Conservation (phyloP, 73 alveolate genomes). For the Urostyla sp. region DNA sequence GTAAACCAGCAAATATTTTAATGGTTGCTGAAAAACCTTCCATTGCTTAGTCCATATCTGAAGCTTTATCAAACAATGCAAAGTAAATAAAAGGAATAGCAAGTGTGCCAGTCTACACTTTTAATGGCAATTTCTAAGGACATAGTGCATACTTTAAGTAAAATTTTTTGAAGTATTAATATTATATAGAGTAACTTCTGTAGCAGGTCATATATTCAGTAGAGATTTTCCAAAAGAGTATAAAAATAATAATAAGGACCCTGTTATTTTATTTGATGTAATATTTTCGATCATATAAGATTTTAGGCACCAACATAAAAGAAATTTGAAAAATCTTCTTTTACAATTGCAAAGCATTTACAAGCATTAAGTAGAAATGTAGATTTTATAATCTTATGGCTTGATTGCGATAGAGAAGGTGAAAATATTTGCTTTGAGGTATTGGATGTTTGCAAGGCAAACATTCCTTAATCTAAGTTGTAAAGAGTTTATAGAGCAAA, state of each 20-base stretch:
- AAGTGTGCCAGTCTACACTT: slow-evolving; percentile 75
- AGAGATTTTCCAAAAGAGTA: slow-evolving; percentile 97
- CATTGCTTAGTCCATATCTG: slow-evolving; percentile 96
- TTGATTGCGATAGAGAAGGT: slow-evolving; percentile 99
- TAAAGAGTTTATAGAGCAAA: slow-evolving; percentile 72
- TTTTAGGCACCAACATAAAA: slow-evolving; percentile 96
- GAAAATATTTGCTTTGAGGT: slow-evolving; percentile 99
- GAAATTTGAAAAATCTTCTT: slow-evolving; percentile 69
- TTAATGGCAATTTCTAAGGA: slow-evolving; percentile 80
- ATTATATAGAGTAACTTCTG: slow-evolving; percentile 85
- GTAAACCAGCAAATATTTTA: slow-evolving; percentile 77
- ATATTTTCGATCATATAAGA: too few species aligned
- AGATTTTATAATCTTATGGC: slow-evolving; percentile 97
- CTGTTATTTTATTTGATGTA: slow-evolving; percentile 92
- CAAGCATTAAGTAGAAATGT: slow-evolving; percentile 63
- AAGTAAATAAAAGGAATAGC: slow-evolving; percentile 62
- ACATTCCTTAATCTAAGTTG: slow-evolving; percentile 44
- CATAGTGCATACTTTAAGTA: slow-evolving; percentile 66
- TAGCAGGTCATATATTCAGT: slow-evolving; percentile 97
- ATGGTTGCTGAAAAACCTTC: slow-evolving; percentile 99
- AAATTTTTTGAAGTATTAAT: neutral
- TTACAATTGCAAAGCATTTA: slow-evolving; percentile 75
- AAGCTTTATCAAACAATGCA: slow-evolving; percentile 82
- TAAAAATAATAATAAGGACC: slow-evolving; percentile 96
- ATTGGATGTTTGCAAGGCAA: slow-evolving; percentile 71